A percentile compares a stretch with the other conserved stretches of the same genome.
Conservation (phyloP, 108 stramenopile species). For the Schizochytrium sp. region DNA sequence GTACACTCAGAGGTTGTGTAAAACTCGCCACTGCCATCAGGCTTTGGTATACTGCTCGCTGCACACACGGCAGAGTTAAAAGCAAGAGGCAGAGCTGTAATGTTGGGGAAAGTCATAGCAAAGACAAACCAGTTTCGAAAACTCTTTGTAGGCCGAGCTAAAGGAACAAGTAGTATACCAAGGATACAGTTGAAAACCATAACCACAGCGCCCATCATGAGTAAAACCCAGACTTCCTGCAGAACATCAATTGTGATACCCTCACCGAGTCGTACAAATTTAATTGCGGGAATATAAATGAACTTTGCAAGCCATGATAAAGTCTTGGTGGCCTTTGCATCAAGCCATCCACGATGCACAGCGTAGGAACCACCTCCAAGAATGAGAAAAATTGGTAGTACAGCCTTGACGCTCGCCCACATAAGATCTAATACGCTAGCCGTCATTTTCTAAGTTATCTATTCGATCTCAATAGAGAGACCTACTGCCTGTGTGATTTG, state of each 20-base stretch:
- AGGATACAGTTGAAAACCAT: conserved; percentile 25
- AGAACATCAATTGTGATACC: neutral
- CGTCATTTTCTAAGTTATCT: neutral
- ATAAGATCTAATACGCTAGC: neutral
- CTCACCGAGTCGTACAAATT: conserved; percentile 1
- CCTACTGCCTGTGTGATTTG: no score
- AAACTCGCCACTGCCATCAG: neutral
- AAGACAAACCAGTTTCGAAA: neutral
- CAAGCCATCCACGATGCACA: neutral
- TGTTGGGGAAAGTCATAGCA: conserved; percentile 13
- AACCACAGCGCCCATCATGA: neutral
- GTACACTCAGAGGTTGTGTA: conserved; percentile 3
- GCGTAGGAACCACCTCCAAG: neutral
- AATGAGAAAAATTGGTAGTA: neutral
- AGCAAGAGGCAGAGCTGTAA: conserved; percentile 24
- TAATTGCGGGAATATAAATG: neutral
- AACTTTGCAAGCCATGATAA: neutral
- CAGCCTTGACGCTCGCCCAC: conserved; percentile 27
- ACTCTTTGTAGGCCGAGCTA: neutral
- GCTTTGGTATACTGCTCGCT: neutral
- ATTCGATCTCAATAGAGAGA: no score
- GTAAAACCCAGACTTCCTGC: neutral
- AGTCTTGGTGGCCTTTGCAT: neutral
- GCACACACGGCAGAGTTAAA: neutral
- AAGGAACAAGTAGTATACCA: neutral